Evolutionary conservation across 2,329 filamentous ascomycete genomes (phyloP).

Genomic region (Monosporascus cannonballus): DNA sequence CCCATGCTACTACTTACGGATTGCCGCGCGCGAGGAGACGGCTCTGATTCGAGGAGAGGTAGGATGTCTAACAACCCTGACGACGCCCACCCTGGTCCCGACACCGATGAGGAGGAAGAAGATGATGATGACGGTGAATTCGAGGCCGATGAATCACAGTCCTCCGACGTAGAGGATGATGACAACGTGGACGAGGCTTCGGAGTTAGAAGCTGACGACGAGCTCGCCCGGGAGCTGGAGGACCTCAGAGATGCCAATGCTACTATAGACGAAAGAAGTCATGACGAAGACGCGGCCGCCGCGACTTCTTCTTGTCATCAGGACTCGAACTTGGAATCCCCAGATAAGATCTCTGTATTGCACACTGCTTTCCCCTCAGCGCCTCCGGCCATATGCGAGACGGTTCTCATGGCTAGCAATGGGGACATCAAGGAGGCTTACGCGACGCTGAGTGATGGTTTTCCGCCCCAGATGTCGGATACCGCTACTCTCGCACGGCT

Average conservation of each 20-base stretch:
- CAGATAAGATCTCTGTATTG: constrained; percentile 31
- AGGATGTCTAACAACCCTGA: constrained; percentile 25
- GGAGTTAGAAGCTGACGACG: constrained; percentile 20
- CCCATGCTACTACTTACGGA: constrained; percentile 28
- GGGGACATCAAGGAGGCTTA: constrained; percentile 34
- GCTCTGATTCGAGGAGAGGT: constrained; percentile 15
- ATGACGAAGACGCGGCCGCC: constrained; percentile 10
- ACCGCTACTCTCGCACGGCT: constrained; percentile 8
- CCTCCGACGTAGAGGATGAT: not conserved
- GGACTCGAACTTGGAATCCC: constrained; percentile 11
- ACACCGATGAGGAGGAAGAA: constrained; percentile 26
- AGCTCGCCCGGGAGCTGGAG: constrained; percentile 37
- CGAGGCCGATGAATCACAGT: not conserved
- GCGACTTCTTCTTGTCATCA: not conserved
- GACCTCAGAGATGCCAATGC: constrained; percentile 35
- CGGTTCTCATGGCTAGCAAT: constrained; percentile 26
- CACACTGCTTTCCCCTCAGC: constrained; percentile 38
- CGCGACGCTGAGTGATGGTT: constrained; percentile 25
- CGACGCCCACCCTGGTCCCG: not conserved
- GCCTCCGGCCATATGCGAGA: constrained; percentile 28
- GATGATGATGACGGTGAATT: constrained; percentile 17
- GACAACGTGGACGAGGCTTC: not conserved
- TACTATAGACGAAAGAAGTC: constrained; percentile 13
- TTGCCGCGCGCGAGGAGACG: constrained; percentile 15
- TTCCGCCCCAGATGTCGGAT: constrained; percentile 23